phyloP scores from a whole-genome alignment of 78 protist genomes.

The Dictyostelium intermedium region DNA sequence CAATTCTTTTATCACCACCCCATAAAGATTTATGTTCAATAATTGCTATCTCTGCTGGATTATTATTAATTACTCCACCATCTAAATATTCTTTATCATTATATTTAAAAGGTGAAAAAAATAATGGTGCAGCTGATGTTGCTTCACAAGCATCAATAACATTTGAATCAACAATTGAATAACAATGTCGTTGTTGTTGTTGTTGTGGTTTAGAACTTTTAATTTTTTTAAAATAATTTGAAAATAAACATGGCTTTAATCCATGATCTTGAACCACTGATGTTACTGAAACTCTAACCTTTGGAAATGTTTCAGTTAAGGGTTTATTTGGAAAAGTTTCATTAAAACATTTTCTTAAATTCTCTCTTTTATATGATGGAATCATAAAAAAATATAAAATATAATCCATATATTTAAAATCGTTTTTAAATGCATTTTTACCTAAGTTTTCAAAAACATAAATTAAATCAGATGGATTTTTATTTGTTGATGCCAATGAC shows the following conservation, averaged over 20 bases:
- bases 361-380: not conserved
- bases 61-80: constrained; percentile 5
- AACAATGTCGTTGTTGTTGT: not conserved
- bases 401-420: too few relatives aligned
- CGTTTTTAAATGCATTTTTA: not conserved
- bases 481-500: not conserved
- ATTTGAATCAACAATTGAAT: not conserved
- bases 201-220: not conserved
- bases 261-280: not conserved
- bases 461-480: not conserved
- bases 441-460: not conserved
- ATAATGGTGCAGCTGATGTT: not conserved
- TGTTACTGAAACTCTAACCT: not conserved
- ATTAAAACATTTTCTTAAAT: not conserved
- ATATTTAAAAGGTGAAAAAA: not conserved
- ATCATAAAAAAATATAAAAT: not conserved
- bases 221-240: not conserved
- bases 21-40: not conserved
- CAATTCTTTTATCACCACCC: not conserved
- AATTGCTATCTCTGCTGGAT: not conserved
- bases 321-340: not conserved
- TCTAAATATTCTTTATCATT: not conserved
- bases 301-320: not conserved
- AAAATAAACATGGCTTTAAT: not conserved
- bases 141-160: not conserved